phyloP scores from a whole-genome alignment of 495 filamentous ascomycete species.

The Talaromyces adpressus region DNA sequence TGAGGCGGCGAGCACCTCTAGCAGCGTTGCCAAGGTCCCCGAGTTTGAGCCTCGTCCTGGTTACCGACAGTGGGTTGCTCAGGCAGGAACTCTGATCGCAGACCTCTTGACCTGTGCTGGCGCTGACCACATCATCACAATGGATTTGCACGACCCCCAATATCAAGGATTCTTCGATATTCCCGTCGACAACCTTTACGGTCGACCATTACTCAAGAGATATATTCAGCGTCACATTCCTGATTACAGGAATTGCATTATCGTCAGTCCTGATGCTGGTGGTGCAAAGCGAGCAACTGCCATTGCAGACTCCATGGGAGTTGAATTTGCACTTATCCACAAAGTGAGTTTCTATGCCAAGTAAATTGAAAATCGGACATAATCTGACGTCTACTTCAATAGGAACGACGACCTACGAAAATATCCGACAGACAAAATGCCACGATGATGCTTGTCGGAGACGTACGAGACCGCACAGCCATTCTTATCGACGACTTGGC shows the following conservation, averaged over 20 bases:
- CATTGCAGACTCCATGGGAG: conserved; percentile 86
- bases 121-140: conserved; percentile 93
- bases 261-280: conserved; percentile 94
- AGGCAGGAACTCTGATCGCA: conserved; percentile 91
- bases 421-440: conserved; percentile 93
- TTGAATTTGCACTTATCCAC: conserved; percentile 95
- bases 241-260: conserved; percentile 78
- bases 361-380: background rate
- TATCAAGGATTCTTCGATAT: conserved; percentile 99
- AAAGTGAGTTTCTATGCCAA: conserved; percentile 57
- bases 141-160: conserved; percentile 94
- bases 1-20: conserved; percentile 38
- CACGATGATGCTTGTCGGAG: conserved; percentile 96
- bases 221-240: conserved; percentile 88
- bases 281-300: conserved; percentile 96
- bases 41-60: conserved; percentile 78
- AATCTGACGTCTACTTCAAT: conserved; percentile 17
- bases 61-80: conserved; percentile 97
- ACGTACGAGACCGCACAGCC: conserved; percentile 71
- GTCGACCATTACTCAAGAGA: conserved; percentile 74
- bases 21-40: conserved; percentile 33
- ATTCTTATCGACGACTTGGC: conserved; percentile 93
- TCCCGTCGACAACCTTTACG: conserved; percentile 94
- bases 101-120: conserved; percentile 93
- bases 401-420: conserved; percentile 95